A percentile compares a stretch with the other conserved stretches of the same genome.
Evolutionary conservation across 2,329 filamentous ascomycete genomes (phyloP).

Genomic region (Ophioceras dolichostomum): DNA sequence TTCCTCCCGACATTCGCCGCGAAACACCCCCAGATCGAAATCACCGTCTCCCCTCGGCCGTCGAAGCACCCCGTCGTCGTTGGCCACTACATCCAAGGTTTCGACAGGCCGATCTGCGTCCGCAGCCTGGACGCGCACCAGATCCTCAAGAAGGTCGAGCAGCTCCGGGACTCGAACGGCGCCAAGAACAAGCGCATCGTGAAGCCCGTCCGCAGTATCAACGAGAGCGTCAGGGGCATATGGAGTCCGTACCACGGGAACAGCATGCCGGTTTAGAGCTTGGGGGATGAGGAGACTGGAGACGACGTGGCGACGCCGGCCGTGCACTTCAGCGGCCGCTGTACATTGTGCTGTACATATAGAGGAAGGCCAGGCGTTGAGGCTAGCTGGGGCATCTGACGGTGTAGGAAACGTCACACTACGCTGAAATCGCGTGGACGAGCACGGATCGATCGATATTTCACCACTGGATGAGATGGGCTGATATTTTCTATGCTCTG

Average conservation of each 20-base stretch:
- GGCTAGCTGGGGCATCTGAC: too few relatives aligned
- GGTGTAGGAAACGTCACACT: too few relatives aligned
- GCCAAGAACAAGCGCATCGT: conserved; percentile 55
- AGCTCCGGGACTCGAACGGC: conserved; percentile 62
- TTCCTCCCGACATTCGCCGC: conserved; percentile 67
- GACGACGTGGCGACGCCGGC: too few relatives aligned
- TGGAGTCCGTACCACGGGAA: conserved; percentile 60
- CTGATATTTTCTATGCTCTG: too few relatives aligned
- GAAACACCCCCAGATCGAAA: conserved; percentile 78
- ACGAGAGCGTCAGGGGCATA: conserved; percentile 54
- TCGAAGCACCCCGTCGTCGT: conserved; percentile 78
- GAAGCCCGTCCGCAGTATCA: conserved; percentile 53
- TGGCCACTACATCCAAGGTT: conserved; percentile 87
- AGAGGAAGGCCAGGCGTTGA: too few relatives aligned
- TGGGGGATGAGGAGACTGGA: conserved; percentile 24
- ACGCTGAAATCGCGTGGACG: too few relatives aligned
- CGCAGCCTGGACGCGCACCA: conserved; percentile 72
- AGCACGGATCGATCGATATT: too few relatives aligned
- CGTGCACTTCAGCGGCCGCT: too few relatives aligned
- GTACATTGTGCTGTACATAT: too few relatives aligned
- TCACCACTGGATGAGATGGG: too few relatives aligned
- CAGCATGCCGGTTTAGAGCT: conserved; percentile 37
- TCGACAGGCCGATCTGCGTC: conserved; percentile 76
- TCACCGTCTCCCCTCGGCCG: conserved; percentile 83
- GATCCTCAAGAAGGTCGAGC: conserved; percentile 66